Evolutionary conservation across 2,329 filamentous ascomycete species (phyloP).

Genomic region (Ophiocordyceps sinensis): DNA sequence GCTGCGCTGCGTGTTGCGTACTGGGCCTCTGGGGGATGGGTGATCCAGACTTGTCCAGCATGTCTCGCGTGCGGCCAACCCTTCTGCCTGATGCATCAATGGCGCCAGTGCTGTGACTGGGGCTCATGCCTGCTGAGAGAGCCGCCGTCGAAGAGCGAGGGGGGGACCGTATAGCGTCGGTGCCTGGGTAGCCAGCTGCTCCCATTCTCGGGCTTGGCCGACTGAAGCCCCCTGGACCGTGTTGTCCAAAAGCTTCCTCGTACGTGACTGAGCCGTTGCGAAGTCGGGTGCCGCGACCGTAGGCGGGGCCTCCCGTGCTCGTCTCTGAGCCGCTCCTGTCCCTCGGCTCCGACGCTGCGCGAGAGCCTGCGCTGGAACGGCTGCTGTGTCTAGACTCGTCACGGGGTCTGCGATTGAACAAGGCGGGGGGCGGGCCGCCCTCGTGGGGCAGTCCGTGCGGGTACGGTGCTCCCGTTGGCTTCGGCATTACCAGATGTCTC

Average conservation of each 20-base stretch:
- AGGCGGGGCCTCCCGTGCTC: slow-evolving; percentile 27
- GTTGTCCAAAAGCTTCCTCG: slow-evolving; percentile 18
- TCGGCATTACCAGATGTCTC: slow-evolving; percentile 19
- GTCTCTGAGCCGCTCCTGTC: slow-evolving; percentile 42
- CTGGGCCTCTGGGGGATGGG: slow-evolving; percentile 30
- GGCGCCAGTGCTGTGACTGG: slow-evolving; percentile 1
- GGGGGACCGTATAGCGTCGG: slow-evolving; percentile 14
- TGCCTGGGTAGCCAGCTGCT: slow-evolving; percentile 32
- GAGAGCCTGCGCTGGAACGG: slow-evolving; percentile 14
- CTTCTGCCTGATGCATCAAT: slow-evolving; percentile 16
- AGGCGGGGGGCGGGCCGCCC: slow-evolving; percentile 26
- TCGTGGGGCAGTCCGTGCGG: slow-evolving; percentile 27
- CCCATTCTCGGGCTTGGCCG: slow-evolving; percentile 19
- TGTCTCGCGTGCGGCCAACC: slow-evolving; percentile 29
- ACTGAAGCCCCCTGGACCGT: slow-evolving; percentile 6
- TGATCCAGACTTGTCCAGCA: slow-evolving; percentile 34
- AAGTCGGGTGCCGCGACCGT: slow-evolving; percentile 23
- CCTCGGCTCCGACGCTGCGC: slow-evolving; percentile 23
- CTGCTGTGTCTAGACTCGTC: slow-evolving; percentile 23
- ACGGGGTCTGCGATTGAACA: slow-evolving; percentile 29
- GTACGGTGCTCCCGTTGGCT: slow-evolving; percentile 8
- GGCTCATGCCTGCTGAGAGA: slow-evolving; percentile 1
- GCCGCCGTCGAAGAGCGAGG: not conserved
- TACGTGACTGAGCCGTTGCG: slow-evolving; percentile 22
- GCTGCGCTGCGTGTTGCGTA: slow-evolving; percentile 17